A percentile compares a stretch with the other conserved stretches of the same genome.
Conservation (phyloP, 805 yeast genomes). For the Ogataea henricii region DNA sequence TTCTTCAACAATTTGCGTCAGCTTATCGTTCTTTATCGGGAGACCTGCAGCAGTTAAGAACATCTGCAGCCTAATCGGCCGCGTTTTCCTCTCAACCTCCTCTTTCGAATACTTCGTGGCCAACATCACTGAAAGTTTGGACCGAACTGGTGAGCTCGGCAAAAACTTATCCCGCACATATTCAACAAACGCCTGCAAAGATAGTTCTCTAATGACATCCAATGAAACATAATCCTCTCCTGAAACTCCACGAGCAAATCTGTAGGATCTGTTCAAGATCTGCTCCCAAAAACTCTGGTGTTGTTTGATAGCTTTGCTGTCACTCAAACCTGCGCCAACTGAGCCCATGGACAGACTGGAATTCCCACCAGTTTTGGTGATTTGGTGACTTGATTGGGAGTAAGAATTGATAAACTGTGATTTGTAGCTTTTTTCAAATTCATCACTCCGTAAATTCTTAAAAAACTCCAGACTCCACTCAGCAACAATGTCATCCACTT, state of each 20-base stretch:
- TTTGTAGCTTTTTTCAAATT: slow-evolving; percentile 39
- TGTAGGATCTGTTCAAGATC: slow-evolving; percentile 45
- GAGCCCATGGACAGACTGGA: slow-evolving; percentile 30
- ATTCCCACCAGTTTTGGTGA: slow-evolving; percentile 21
- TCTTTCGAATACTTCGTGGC: slow-evolving; percentile 38
- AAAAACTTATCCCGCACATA: slow-evolving; percentile 42
- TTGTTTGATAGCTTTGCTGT: slow-evolving; percentile 30
- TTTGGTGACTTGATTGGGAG: slow-evolving; percentile 19
- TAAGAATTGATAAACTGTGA: slow-evolving; percentile 38
- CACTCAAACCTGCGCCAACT: slow-evolving; percentile 24
- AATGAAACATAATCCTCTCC: slow-evolving; percentile 39
- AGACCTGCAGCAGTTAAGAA: slow-evolving; percentile 51
- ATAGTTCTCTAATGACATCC: slow-evolving; percentile 33
- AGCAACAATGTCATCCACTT: slow-evolving; percentile 50
- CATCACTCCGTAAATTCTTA: slow-evolving; percentile 32
- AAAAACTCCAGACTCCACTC: slow-evolving; percentile 41
- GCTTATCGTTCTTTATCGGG: slow-evolving; percentile 42
- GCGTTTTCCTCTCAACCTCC: slow-evolving; percentile 38
- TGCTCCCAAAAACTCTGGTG: slow-evolving; percentile 56
- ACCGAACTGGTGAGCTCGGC: slow-evolving; percentile 36
- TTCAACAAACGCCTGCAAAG: slow-evolving; percentile 34
- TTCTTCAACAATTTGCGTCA: slow-evolving; percentile 40
- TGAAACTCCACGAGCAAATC: slow-evolving; percentile 37
- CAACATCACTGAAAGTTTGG: slow-evolving; percentile 47
- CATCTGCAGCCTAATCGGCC: slow-evolving; percentile 43